Conservation (phyloP, 2,329 filamentous ascomycete species). For the Aquanectria penicillioides region DNA sequence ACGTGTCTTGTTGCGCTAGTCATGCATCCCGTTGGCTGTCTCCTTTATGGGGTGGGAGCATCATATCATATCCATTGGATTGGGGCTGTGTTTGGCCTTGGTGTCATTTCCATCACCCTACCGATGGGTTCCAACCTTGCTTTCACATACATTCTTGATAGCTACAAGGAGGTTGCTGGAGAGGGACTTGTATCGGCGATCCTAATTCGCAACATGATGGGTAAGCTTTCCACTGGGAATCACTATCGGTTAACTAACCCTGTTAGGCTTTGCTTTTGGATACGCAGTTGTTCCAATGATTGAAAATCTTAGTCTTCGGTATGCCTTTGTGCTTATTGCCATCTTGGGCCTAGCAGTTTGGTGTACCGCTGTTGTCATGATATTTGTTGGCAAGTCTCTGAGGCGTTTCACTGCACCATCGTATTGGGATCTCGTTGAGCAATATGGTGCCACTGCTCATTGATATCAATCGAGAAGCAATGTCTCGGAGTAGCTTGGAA, state of each 20-base stretch:
- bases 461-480: no score
- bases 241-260: background rate
- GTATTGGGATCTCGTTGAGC: constrained; percentile 34
- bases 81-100: constrained; percentile 35
- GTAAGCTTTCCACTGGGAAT: constrained; percentile 8
- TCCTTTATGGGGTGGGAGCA: constrained; percentile 37
- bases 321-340: constrained; percentile 34
- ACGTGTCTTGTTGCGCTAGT: constrained; percentile 32
- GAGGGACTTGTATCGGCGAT: constrained; percentile 34
- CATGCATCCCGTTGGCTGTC: constrained; percentile 35
- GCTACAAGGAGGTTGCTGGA: constrained; percentile 38
- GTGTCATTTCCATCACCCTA: constrained; percentile 33
- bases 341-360: constrained; percentile 29
- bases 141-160: constrained; percentile 38
- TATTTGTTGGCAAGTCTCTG: constrained; percentile 29
- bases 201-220: constrained; percentile 38
- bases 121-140: constrained; percentile 35
- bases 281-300: constrained; percentile 40
- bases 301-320: constrained; percentile 27
- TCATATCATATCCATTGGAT: constrained; percentile 38
- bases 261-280: constrained; percentile 38
- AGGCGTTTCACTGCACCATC: constrained; percentile 23
- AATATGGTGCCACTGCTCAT: constrained; percentile 22
- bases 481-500: no score
- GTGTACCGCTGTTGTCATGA: constrained; percentile 24